These are phyloP conservation scores for Lecanosticta acicola DNA, from an alignment of 2,329 filamentous ascomycete species.

Conservation along the genomic window DNA sequence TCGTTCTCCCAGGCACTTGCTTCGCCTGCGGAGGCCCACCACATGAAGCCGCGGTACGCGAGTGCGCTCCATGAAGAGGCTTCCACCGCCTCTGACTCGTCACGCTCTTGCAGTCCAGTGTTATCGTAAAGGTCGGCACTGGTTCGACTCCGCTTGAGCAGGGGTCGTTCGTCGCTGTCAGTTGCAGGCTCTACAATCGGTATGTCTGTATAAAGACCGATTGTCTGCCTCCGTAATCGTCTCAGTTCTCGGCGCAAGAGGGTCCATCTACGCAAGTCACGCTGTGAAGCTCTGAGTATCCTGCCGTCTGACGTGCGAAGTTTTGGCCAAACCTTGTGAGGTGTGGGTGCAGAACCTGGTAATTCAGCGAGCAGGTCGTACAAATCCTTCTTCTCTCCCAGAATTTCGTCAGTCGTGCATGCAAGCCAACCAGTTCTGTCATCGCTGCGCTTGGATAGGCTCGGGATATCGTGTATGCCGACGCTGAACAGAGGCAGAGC, in stretches of 20 bases:
- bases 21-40: conserved; percentile 83
- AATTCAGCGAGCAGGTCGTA: conserved; percentile 88
- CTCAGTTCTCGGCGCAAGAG: conserved; percentile 48
- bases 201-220: conserved; percentile 29
- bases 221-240: conserved; percentile 30
- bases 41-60: conserved; percentile 79
- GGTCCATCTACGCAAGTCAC: conserved; percentile 76
- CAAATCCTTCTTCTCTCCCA: conserved; percentile 76
- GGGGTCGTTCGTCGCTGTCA: conserved; percentile 13
- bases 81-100: conserved; percentile 43
- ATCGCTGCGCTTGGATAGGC: conserved; percentile 56
- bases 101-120: conserved; percentile 17
- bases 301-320: conserved; percentile 63
- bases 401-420: conserved; percentile 90
- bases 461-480: conserved; percentile 85
- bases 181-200: conserved; percentile 1
- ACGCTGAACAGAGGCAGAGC: conserved; percentile 84
- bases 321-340: conserved; percentile 53
- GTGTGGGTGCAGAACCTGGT: conserved; percentile 46
- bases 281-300: conserved; percentile 76
- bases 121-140: conserved; percentile 12
- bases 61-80: conserved; percentile 62
- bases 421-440: conserved; percentile 69
- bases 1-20: conserved; percentile 52
- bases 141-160: conserved; percentile 23